These are phyloP conservation scores for Pecoramyces ruminantium DNA, from an alignment of 192 early-diverging fungal genomes.

Conservation along the genomic window DNA sequence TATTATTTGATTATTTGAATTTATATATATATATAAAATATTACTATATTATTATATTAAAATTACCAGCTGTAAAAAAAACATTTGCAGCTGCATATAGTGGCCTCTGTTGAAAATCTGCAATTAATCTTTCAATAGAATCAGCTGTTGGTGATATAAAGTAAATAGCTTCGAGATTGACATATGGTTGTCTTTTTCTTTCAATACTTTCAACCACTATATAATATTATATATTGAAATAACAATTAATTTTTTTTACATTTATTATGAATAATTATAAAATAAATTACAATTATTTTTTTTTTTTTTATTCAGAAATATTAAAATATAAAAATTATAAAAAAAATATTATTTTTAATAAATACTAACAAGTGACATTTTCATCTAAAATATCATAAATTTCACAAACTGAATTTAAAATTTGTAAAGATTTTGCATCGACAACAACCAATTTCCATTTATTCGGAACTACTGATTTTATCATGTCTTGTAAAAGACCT, in stretches of 20 bases:
- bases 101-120: constrained; percentile 28
- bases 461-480: constrained; percentile 52
- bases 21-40: too few species aligned
- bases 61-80: constrained; percentile 19
- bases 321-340: neutral
- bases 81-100: constrained; percentile 36
- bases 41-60: too few species aligned
- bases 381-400: constrained; percentile 62
- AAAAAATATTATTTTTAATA: neutral
- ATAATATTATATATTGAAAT: too few species aligned
- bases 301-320: too few species aligned
- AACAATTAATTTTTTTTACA: too few species aligned
- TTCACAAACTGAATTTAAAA: constrained; percentile 56
- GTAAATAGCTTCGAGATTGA: constrained; percentile 41
- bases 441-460: constrained; percentile 73
- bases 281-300: too few species aligned
- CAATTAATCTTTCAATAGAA: constrained; percentile 19
- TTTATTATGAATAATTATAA: too few species aligned
- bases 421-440: constrained; percentile 50
- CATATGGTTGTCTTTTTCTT: constrained; percentile 24
- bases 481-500: constrained; percentile 30
- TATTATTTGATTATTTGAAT: too few species aligned
- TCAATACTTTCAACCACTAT: constrained; percentile 36
- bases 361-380: constrained; percentile 48
- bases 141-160: constrained; percentile 24